Conservation (phyloP, 345 rosid species). For the Cardiospermum halicacabum region DNA sequence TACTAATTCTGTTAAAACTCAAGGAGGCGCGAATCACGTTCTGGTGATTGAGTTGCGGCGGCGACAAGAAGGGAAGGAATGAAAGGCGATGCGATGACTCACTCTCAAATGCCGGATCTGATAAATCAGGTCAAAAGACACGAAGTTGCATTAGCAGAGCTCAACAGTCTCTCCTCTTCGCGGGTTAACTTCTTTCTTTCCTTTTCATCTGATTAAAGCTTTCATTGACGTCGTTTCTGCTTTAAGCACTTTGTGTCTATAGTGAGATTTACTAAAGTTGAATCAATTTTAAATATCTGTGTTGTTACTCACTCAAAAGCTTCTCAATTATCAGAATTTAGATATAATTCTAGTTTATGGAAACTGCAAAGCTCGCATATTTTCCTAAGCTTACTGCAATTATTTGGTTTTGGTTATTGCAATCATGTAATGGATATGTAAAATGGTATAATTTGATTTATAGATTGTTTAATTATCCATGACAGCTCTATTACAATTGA, state of each 20-base stretch:
- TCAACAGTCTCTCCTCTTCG: constrained; percentile 27
- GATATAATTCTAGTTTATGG: too few relatives aligned
- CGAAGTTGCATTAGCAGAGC: constrained; percentile 50
- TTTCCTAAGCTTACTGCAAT: too few relatives aligned
- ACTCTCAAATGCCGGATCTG: too few relatives aligned
- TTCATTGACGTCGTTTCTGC: not conserved
- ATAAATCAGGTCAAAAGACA: constrained; percentile 44
- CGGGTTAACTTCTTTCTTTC: constrained; percentile 25
- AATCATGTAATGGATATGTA: not conserved
- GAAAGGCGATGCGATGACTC: too few relatives aligned
- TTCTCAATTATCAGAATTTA: too few relatives aligned
- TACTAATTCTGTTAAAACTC: too few relatives aligned
- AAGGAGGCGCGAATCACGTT: too few relatives aligned
- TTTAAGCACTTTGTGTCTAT: not conserved
- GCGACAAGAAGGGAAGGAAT: too few relatives aligned
- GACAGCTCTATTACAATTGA: too few relatives aligned
- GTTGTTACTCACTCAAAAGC: too few relatives aligned
- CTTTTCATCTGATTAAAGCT: not conserved
- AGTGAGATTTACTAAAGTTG: not conserved
- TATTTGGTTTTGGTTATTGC: not conserved
- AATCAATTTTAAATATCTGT: not conserved
- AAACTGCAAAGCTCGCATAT: too few relatives aligned
- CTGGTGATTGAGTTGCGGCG: too few relatives aligned
- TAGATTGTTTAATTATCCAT: constrained; percentile 3
- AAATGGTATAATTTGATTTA: not conserved